Base-by-base conservation (phyloP, 164 flowering plant species). In the Vitis rotundifolia region DNA sequence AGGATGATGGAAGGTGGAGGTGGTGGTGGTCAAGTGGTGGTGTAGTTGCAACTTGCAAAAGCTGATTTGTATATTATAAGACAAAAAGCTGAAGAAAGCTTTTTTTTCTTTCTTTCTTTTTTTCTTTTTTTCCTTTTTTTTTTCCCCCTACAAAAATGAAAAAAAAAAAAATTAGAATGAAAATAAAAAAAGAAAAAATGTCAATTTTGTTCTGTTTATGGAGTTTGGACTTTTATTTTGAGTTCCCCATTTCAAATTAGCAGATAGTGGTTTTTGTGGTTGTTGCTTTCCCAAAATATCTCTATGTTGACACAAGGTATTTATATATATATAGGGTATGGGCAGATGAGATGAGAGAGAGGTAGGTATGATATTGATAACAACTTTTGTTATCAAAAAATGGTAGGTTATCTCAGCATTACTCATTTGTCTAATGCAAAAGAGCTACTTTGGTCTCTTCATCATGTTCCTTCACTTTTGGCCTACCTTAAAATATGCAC, bases 11-110 rank as follows among this genome's bases (percentile, higher is more conserved):
- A 47, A 18, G 61, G 53, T 2, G 11, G 59, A 18, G 29, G 68
- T 6, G 0, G 51, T 19, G 63, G n/a, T 64, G 50, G 26, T 22
- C 26, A 22, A 22, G 19, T 3, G 75, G 77, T 16, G 64, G 74
- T 51, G 61, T 52, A 51, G 81, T 56, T 64, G 78, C 84, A 82
- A 83, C 71, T 79, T 82, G 88, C 80, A 72, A 74, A 70, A 74
- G 59, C 18, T 59, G 60, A 76, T 50, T 61, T 73, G 78, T 77
- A 77, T 64, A 79, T 76, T 73, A 65, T 37, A 54, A 68, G 76
- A 62, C 60, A 75, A 53, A 76, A 72, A 22, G 57, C 64, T 69
- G 68, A 57, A 68, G 74, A 72, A 73, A 69, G 79, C 71, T 68
- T 37, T 6, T 37, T 37, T 31, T 6, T 5, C 7, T 31, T 31